These are phyloP conservation scores for Cyclocybe aegerita DNA, from an alignment of 768 basidiomycete species.

Conservation along the genomic window DNA sequence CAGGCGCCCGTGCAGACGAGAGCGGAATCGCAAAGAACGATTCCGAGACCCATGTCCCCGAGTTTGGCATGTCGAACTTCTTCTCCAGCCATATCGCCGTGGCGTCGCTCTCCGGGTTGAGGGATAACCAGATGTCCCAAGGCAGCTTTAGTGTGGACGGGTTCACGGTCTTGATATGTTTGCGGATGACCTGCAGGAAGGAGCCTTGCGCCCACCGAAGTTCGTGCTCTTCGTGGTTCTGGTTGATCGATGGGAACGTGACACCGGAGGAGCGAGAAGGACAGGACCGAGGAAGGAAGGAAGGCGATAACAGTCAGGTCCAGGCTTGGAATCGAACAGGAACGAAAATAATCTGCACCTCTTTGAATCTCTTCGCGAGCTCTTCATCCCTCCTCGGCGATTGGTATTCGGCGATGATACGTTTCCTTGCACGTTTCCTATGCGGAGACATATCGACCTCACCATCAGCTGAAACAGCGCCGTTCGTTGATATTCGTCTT, in stretches of 20 bases:
- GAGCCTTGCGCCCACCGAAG: slow-evolving; percentile 75
- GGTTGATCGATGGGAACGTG: slow-evolving; percentile 13
- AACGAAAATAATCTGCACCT: slow-evolving; percentile 45
- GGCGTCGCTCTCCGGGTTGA: slow-evolving; percentile 69
- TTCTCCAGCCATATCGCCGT: slow-evolving; percentile 81
- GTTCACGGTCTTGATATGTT: slow-evolving; percentile 34
- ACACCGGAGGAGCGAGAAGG: slow-evolving; percentile 10
- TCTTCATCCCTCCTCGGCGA: slow-evolving; percentile 63
- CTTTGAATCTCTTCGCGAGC: slow-evolving; percentile 62
- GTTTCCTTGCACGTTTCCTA: slow-evolving; percentile 41
- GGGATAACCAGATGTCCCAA: slow-evolving; percentile 75
- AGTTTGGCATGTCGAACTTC: slow-evolving; percentile 70
- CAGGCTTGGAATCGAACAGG: slow-evolving; percentile 10
- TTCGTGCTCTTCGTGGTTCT: slow-evolving; percentile 75
- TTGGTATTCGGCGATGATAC: slow-evolving; percentile 44
- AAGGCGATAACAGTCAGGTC: slow-evolving; percentile 13
- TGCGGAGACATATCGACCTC: slow-evolving; percentile 18
- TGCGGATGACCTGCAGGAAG: slow-evolving; percentile 52
- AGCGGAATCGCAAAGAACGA: slow-evolving; percentile 62
- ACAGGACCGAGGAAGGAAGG: slow-evolving; percentile 10
- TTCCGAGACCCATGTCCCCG: slow-evolving; percentile 63
- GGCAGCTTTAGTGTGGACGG: slow-evolving; percentile 31
- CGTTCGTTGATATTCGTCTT: slow-evolving; percentile 27
- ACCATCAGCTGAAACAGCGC: slow-evolving; percentile 6
- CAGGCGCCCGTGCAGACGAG: slow-evolving; percentile 17